phyloP scores from a whole-genome alignment of 148 eudicot genomes.

The Fagopyrum esculentum region DNA sequence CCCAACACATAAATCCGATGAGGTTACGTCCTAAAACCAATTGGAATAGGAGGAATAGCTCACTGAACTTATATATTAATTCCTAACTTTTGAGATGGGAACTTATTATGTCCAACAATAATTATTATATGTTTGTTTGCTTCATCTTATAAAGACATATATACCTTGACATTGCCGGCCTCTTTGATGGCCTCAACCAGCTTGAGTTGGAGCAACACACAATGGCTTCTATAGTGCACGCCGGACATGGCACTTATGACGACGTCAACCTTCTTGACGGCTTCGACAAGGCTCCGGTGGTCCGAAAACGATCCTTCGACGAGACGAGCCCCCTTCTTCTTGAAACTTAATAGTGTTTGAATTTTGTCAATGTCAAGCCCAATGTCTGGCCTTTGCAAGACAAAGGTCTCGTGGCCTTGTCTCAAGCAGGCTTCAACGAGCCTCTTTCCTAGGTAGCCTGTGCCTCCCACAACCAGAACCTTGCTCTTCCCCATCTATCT shows the following conservation, averaged over 20 bases:
- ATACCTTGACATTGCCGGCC: slow-evolving; percentile 85
- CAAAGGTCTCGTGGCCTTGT: slow-evolving; percentile 50
- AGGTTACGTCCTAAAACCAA: too few relatives aligned
- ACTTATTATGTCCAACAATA: too few relatives aligned
- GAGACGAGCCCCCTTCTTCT: slow-evolving; percentile 56
- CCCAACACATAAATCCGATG: too few relatives aligned
- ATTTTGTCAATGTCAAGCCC: slow-evolving; percentile 56
- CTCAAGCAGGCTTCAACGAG: slow-evolving; percentile 44
- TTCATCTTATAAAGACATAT: too few relatives aligned
- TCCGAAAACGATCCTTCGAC: slow-evolving; percentile 56
- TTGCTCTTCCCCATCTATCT: slow-evolving; percentile 42
- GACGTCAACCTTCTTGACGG: slow-evolving; percentile 63
- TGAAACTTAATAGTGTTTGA: slow-evolving; percentile 44
- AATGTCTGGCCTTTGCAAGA: slow-evolving; percentile 42
- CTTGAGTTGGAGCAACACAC: slow-evolving; percentile 57
- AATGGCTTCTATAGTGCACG: slow-evolving; percentile 57
- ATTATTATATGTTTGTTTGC: too few relatives aligned
- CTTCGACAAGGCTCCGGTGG: slow-evolving; percentile 65
- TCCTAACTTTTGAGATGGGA: too few relatives aligned
- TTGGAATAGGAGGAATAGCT: too few relatives aligned
- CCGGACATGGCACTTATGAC: slow-evolving; percentile 78
- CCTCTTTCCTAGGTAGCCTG: slow-evolving; percentile 56
- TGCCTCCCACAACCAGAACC: slow-evolving; percentile 57
- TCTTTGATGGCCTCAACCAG: slow-evolving; percentile 81
- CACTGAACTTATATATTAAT: too few relatives aligned